Evolutionary conservation across 495 filamentous ascomycete species (phyloP), one percentile per base, ranked within the genome.

Genomic region (Neurospora cerealis): DNA sequence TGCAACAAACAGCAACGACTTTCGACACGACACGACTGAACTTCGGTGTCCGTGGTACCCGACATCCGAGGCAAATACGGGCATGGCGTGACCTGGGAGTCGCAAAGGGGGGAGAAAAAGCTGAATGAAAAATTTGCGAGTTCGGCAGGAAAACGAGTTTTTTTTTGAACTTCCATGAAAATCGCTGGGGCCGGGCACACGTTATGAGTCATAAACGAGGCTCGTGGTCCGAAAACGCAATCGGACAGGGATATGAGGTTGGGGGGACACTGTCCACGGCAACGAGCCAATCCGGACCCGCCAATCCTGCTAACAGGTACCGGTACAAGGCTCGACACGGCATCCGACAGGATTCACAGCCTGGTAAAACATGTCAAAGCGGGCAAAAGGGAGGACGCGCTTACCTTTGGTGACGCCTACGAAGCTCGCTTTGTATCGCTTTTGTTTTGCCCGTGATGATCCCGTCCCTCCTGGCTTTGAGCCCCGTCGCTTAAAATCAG

Each of bases 121-220:
- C 54, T 28, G 28, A 62, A 19, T 19, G 54, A 19, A 62, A 62
- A 62, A 62, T 62, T 34, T 62, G 54, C 54, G 28, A 62, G 13
- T 62, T 62, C 54, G 54, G 24, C 28, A 32, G 5, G 54, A 32
- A 62, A 62, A 62, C 54, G 54, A 62, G 54, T 34, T 62, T 62
- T 62, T 62, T 60, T 48, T 19, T n/a, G 17, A 24, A 7, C 60
- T 44, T 9, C 36, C 70, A 34, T 71, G 70, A 41, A 28, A 71
- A 48, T 44, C 34, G 24, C 39, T 32, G 24, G 70, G 70, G 10
- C 54, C 54, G 74, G 72, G 73, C 70, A 37, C 40, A 66, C 19
- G 70, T 39, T 72, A 72, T 78, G 77, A 78, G 75, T 78, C 75
- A 78, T 41, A 73, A 72, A 73, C 70, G 41, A 79, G 74, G 76